Evolutionary conservation across 2,329 filamentous ascomycete genomes (phyloP), one percentile per base, ranked within the genome.

Genomic region (Fusarium papillatum): DNA sequence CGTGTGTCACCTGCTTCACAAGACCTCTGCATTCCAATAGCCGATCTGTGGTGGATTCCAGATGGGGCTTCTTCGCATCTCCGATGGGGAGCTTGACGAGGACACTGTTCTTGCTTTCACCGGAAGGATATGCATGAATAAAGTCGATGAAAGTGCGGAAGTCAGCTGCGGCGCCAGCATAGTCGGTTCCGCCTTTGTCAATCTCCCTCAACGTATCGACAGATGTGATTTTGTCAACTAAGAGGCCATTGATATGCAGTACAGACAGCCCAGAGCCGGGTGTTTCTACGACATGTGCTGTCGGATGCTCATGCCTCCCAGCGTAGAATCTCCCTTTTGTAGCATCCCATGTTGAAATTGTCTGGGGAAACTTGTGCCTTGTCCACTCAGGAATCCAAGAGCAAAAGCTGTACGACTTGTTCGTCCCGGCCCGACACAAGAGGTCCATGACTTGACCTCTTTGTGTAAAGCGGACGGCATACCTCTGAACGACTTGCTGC

Each of bases 161-260:
- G 11, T 38, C 2, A 3, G 5, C 14, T 17, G n/a, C n/a, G 0
- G n/a, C 3, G 11, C 9, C 31, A 2, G 16, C 14, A 17, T 26
- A 38, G 10, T 6, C n/a, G 6, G 22, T 7, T 2, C 10, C 16
- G 2, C 29, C 10, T 10, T 22, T 39, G 5, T 8, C 2, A 11
- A 11, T 14, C 36, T 26, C 22, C 7, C 22, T 17, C 2, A 61
- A 13, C 3, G n/a, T 26, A 9, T 14, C 31, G 1, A 38, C 16
- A 0, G 22, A 19, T 16, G 31, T 26, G 7, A 61, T 39, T 16
- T 1, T 38, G 57, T 61, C 57, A 24, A 61, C 57, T 19, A 10
- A 19, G 17, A 19, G 2, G 14, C 57, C 57, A 24, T 16, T 26
- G 3, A 39, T 13, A 2, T 53, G 26, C 6, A 53, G 2, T 0